phyloP scores from a whole-genome alignment of 306 rosid species.

The Chamaecrista fasciculata region DNA sequence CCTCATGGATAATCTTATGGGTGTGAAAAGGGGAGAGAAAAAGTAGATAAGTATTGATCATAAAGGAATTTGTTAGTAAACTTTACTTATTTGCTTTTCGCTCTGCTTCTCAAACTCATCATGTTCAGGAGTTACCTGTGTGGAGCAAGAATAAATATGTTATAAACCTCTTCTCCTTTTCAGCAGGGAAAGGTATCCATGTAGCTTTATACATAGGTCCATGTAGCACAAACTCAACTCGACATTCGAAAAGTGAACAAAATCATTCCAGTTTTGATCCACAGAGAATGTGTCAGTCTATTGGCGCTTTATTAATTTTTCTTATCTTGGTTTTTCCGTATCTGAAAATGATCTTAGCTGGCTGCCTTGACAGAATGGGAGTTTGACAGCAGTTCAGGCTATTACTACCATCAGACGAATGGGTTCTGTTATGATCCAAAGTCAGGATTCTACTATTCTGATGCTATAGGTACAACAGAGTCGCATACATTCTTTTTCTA shows the following conservation, averaged over 20 bases:
- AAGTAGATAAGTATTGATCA: background rate
- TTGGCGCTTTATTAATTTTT: slow-evolving; percentile 15
- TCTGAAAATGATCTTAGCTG: slow-evolving; percentile 46
- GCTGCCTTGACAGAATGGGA: slow-evolving; percentile 80
- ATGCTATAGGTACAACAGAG: slow-evolving; percentile 61
- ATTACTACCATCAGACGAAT: slow-evolving; percentile 76
- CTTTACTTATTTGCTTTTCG: background rate
- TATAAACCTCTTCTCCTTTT: background rate
- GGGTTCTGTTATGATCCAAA: slow-evolving; percentile 79
- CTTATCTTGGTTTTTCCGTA: slow-evolving; percentile 27
- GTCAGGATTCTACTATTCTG: slow-evolving; percentile 90
- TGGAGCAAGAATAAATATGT: background rate
- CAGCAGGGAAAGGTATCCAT: background rate
- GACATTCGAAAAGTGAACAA: background rate
- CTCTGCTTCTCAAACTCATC: background rate
- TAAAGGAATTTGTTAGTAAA: background rate
- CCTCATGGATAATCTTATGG: background rate
- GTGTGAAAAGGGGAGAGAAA: background rate
- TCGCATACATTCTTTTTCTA: slow-evolving; percentile 3
- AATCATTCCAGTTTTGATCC: background rate
- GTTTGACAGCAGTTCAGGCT: slow-evolving; percentile 73
- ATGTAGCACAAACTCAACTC: background rate
- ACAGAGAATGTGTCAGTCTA: slow-evolving; percentile 6
- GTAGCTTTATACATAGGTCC: slow-evolving; percentile 5
- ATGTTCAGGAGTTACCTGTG: background rate